phyloP scores from a whole-genome alignment of 257 asterid genomes.

The Salvia hispanica region DNA sequence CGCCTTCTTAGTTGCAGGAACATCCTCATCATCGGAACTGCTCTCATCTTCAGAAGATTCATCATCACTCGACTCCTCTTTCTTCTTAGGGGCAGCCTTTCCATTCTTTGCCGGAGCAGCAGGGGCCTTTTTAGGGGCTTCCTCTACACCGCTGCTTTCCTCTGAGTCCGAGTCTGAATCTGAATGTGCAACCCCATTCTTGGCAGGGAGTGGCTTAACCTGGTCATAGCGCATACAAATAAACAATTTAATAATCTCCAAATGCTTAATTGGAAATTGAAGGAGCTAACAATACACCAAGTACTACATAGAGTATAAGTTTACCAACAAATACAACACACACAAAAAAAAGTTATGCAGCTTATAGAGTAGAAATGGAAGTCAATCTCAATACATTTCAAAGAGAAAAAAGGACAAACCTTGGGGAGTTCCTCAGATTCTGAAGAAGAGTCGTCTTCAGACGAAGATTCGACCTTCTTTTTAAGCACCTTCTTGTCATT shows the following conservation, averaged over 20 bases:
- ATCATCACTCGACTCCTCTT: neutral
- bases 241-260: neutral
- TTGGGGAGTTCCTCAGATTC: conserved; percentile 43
- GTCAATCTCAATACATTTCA: neutral
- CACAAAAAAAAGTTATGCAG: neutral
- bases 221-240: conserved; percentile 17
- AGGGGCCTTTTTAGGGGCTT: conserved; percentile 35
- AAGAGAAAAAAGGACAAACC: conserved; percentile 19
- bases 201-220: conserved; percentile 41
- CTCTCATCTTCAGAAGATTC: conserved; percentile 31
- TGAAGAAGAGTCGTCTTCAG: conserved; percentile 45
- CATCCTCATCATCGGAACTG: conserved; percentile 43
- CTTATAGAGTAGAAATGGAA: neutral
- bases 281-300: neutral
- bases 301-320: neutral
- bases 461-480: conserved; percentile 57
- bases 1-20: conserved; percentile 15
- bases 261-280: neutral
- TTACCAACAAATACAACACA: neutral
- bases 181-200: conserved; percentile 27
- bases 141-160: conserved; percentile 34
- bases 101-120: too few relatives aligned
- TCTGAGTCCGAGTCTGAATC: conserved; percentile 19
- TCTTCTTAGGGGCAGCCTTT: conserved; percentile 1
- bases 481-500: conserved; percentile 41